Evolutionary conservation across 345 rosid species (phyloP).

Genomic region (Pseudoturritis turrita): DNA sequence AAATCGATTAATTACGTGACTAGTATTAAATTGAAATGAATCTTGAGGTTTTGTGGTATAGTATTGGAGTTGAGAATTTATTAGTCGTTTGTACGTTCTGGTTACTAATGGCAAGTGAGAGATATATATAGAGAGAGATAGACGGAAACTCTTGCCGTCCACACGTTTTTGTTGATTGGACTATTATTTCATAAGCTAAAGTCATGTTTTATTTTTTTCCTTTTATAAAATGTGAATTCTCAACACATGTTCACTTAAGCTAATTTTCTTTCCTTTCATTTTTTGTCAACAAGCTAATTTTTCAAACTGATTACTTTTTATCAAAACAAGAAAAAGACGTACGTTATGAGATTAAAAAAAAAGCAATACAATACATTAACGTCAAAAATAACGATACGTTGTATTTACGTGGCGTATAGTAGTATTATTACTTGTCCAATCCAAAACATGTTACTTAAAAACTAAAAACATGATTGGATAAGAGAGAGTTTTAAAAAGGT

Average conservation of each 20-base stretch:
- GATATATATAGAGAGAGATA: background rate
- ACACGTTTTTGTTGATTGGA: conserved; percentile 62
- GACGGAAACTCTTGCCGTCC: conserved; percentile 38
- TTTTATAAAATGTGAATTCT: background rate
- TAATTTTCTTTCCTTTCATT: background rate
- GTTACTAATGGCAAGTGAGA: background rate
- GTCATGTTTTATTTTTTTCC: background rate
- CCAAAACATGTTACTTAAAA: background rate
- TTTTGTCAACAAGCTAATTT: background rate
- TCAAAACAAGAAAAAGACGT: too few relatives aligned
- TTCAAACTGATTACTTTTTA: conserved; percentile 13
- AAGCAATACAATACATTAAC: background rate
- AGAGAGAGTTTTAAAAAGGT: background rate
- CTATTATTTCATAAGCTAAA: background rate
- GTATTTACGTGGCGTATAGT: conserved; percentile 20
- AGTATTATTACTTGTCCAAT: background rate
- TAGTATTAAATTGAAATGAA: background rate
- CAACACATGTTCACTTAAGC: background rate
- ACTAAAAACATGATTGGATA: background rate
- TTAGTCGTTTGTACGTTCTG: background rate
- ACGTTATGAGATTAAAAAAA: background rate
- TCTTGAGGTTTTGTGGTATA: background rate
- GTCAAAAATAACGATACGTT: background rate
- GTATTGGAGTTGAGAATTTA: background rate
- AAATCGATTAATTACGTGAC: background rate